Evolutionary conservation across 1,139 yeast species (phyloP), one percentile per base, ranked within the genome.

Genomic region (Taiozyma sp.): DNA sequence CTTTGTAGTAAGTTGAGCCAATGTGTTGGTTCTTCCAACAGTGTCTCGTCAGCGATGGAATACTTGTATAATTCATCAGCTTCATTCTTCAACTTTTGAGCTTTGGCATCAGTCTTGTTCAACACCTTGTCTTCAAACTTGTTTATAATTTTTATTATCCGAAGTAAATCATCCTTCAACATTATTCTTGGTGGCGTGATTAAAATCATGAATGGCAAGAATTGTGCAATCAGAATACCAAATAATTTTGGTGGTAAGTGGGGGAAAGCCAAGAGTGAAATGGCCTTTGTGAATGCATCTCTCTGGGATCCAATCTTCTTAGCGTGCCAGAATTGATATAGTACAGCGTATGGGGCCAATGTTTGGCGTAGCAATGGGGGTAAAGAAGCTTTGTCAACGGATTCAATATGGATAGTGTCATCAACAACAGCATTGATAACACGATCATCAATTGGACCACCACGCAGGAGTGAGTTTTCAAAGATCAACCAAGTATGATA

Each of bases 281-380:
- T 66, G 44, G 88, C 64, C 52, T 69, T 71, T 50, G 58, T 59
- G 29, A 71, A 64, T 14, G 74, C 72, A 24, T 54, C 61, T 54
- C 56, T 63, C 53, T 59, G 63, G 44, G 63, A 59, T 16, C 64
- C 68, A 23, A 55, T 51, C 16, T 59, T 55, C 51, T 62, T 69
- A 52, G 48, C 63, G 23, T 68, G 65, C 65, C 75, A 77, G 58
- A 75, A 82, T 55, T 77, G 80, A 51, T 71, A 73, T 46, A 87
- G 69, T 0, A 86, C 84, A 0, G 89, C 92, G 63, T 84, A 85
- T 30, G 95, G 95, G 0, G 93, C 73, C 48, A 87, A 67, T 45
- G 87, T 78, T 65, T 86, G 91, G 57, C 81, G 79, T 54, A 87
- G 76, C 2, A 80, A 72, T 2, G 87, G 82, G 38, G 84, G 78